A percentile compares a stretch with the other conserved stretches of the same genome.
Evolutionary conservation across 2,329 filamentous ascomycete species (phyloP).

Genomic region (Cladosporium phlei): DNA sequence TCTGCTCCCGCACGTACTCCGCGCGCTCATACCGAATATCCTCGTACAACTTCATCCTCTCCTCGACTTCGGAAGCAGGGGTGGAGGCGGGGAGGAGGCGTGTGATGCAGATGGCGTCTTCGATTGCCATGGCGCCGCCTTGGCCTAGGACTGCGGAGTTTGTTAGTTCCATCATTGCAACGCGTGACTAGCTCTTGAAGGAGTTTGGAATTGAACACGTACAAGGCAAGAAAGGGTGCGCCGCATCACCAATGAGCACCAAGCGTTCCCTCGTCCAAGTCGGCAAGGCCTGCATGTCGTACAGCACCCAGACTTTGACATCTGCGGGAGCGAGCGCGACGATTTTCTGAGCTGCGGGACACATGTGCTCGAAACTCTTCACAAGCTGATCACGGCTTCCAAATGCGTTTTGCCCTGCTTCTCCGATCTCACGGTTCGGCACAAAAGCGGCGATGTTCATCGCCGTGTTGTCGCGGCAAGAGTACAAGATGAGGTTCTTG

Average conservation of each 20-base stretch:
- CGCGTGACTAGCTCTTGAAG: too few relatives aligned
- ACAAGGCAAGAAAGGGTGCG: constrained; percentile 6
- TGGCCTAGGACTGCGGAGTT: neutral
- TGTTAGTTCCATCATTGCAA: neutral
- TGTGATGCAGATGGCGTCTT: constrained; percentile 1
- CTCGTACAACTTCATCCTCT: neutral
- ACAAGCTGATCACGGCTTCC: neutral
- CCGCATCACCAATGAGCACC: constrained; percentile 7
- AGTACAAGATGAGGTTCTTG: neutral
- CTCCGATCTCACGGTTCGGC: neutral
- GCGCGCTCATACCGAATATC: neutral
- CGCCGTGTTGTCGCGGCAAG: neutral
- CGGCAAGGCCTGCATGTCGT: neutral
- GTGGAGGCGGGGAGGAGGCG: neutral
- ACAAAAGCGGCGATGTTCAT: constrained; percentile 4
- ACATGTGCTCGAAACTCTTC: neutral
- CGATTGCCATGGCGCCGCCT: constrained; percentile 10
- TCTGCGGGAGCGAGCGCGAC: neutral
- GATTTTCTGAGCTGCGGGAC: neutral
- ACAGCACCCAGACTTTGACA: neutral
- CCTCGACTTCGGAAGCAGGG: neutral
- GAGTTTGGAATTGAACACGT: too few relatives aligned
- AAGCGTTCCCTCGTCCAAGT: neutral
- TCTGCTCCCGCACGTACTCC: neutral
- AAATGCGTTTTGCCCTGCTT: neutral